phyloP scores from a whole-genome alignment of 257 asterid genomes.

The Echites panduratus region DNA sequence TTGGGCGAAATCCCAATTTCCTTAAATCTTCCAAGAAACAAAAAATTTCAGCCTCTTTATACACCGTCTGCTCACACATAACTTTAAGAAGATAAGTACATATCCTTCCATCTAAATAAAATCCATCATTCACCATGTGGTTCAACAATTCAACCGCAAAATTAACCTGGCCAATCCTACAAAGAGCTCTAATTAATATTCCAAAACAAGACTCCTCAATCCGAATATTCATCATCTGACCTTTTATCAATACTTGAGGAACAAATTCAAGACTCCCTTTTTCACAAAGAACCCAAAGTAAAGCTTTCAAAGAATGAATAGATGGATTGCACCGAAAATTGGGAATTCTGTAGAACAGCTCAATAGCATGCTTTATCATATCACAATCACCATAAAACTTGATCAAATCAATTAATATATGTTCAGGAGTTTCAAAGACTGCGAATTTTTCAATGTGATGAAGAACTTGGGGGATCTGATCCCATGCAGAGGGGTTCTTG shows the following conservation, averaged over 20 bases:
- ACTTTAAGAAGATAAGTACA: constrained; percentile 48
- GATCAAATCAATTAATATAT: constrained; percentile 48
- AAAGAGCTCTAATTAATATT: constrained; percentile 60
- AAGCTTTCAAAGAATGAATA: constrained; percentile 41
- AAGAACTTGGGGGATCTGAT: constrained; percentile 42
- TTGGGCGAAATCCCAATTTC: constrained; percentile 41
- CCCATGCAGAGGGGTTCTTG: constrained; percentile 26
- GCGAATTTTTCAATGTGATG: constrained; percentile 41
- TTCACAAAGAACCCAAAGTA: constrained; percentile 50
- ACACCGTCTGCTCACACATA: constrained; percentile 31
- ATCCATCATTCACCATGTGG: constrained; percentile 49
- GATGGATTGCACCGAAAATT: constrained; percentile 56
- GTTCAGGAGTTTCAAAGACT: constrained; percentile 54
- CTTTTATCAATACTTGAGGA: constrained; percentile 39
- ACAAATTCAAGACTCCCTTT: constrained; percentile 36
- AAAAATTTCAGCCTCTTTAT: constrained; percentile 25
- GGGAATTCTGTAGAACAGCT: constrained; percentile 49
- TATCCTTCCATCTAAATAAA: constrained; percentile 33
- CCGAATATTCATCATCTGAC: constrained; percentile 45
- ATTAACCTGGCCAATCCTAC: constrained; percentile 38
- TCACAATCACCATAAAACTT: constrained; percentile 43
- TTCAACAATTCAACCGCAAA: constrained; percentile 43
- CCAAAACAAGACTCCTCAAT: constrained; percentile 51
- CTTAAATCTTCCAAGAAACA: constrained; percentile 42
- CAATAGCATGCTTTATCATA: constrained; percentile 45